Conservation (phyloP, 1,139 yeast genomes). For the Zygotorulaspora mrakii region DNA sequence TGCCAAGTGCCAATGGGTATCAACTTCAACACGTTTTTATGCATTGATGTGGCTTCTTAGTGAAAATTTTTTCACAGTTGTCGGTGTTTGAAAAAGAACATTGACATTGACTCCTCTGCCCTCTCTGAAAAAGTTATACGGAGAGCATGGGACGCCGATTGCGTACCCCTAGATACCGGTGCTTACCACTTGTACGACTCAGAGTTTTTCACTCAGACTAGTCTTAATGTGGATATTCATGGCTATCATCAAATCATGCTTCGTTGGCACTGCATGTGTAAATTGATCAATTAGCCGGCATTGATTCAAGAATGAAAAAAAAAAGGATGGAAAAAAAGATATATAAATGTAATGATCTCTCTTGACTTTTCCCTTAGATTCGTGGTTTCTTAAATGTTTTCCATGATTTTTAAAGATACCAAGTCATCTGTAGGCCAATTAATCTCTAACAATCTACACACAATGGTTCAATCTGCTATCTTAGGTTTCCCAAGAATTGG, state of each 20-base stretch:
- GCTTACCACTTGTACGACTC: conserved; percentile 2
- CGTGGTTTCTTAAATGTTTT: not conserved
- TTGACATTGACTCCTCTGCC: not conserved
- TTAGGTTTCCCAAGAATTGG: conserved; percentile 99
- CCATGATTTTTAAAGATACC: not conserved
- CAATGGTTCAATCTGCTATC: conserved; percentile 92
- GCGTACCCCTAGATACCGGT: not conserved
- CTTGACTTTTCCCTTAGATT: not conserved
- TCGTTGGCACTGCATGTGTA: conserved; percentile 2
- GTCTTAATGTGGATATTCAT: not conserved
- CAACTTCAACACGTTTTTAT: conserved; percentile 3
- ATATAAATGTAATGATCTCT: conserved; percentile 1
- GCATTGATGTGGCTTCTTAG: conserved; percentile 4
- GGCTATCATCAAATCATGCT: conserved; percentile 2
- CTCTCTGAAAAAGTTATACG: not conserved
- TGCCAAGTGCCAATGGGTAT: not conserved
- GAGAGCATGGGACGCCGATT: not conserved
- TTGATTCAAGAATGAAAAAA: not conserved
- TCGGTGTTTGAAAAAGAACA: conserved; percentile 6
- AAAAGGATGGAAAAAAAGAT: conserved; percentile 3
- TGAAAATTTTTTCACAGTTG: conserved; percentile 2
- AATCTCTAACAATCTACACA: conserved; percentile 17
- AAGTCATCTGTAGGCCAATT: conserved; percentile 4
- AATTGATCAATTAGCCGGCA: conserved; percentile 1
- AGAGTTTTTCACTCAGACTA: not conserved